These are phyloP conservation scores for Wickerhamomyces mucosus DNA, from an alignment of 805 yeast genomes.

Conservation along the genomic window DNA sequence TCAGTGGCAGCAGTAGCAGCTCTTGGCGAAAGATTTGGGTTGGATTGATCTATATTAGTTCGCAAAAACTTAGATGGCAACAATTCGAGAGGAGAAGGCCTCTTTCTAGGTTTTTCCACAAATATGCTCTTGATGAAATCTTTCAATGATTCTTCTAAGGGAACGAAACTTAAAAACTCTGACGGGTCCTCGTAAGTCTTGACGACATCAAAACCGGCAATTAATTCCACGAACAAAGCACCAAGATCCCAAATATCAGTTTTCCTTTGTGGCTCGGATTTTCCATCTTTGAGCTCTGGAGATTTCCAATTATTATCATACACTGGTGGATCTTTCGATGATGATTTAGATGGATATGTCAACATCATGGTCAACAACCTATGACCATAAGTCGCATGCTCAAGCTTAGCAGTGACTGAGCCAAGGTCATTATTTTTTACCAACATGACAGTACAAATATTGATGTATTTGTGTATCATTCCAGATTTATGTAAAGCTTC, in stretches of 20 bases:
- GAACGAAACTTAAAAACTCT: constrained; percentile 43
- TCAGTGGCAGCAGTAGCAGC: background rate
- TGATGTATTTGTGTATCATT: constrained; percentile 59
- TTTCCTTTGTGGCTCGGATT: constrained; percentile 53
- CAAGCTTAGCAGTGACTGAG: constrained; percentile 46
- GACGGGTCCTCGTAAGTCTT: constrained; percentile 49
- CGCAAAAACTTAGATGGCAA: constrained; percentile 78
- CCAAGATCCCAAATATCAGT: constrained; percentile 95
- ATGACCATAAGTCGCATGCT: constrained; percentile 51
- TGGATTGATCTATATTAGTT: constrained; percentile 44
- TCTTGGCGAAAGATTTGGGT: constrained; percentile 15
- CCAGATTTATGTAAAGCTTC: constrained; percentile 86
- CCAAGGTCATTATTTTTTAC: constrained; percentile 42
- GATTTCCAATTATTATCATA: constrained; percentile 52
- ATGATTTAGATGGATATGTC: constrained; percentile 26
- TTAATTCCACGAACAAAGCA: constrained; percentile 57
- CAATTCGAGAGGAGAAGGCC: constrained; percentile 79
- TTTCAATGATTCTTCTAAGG: constrained; percentile 46
- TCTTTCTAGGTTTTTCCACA: constrained; percentile 50
- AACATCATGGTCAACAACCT: constrained; percentile 32
- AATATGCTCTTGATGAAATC: constrained; percentile 64
- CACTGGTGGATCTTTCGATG: constrained; percentile 13
- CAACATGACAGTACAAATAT: constrained; percentile 48
- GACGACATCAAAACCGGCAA: constrained; percentile 49
- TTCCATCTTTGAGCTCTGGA: constrained; percentile 47